Evolutionary conservation across 2,329 filamentous ascomycete genomes (phyloP), one percentile per base, ranked within the genome.

Genomic region (Dactylellina leptospora): DNA sequence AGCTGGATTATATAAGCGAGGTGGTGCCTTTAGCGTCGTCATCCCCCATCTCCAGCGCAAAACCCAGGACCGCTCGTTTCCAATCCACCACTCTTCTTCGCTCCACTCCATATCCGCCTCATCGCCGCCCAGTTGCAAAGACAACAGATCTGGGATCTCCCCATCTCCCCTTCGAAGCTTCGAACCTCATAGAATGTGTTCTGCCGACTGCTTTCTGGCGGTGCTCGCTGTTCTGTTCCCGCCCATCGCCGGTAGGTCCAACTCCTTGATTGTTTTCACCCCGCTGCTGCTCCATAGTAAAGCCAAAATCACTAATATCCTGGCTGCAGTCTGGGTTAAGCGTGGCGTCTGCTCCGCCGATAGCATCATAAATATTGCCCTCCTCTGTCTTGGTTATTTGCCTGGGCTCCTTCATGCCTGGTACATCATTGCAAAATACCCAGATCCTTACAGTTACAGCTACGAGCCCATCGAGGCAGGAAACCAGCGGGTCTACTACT

Each of bases 371-470:
- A 99, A 99, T 83, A 88, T 97, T 80, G 89, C 93, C 48, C 91
- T 97, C 77, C 95, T 90, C 81, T 79, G 87, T 59, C 86, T 93
- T 20, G 90, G 89, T 77, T 92, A 85, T 82, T 81, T 97, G 71
- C 93, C 93, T 18, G 93, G 93, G 73, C 89, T 97, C 53, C 83
- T 99, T 1, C 95, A 99, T 82, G 87, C 93, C 74, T 97, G 95
- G 93, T 99, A 97, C 85, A 96, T 97, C 81, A 97, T 99, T 81
- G 86, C 91, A 77, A 90, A 91, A 79, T 91, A 89, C 80, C 95
- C 95, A 68, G 93, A 97, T 73, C 81, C 82, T 76, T 81, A 85
- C 40, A 84, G 88, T 68, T 85, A 85, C 80, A 86, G 89, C 74
- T 92, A 95, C 81, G 86, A 91, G 76, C 81, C 83, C 54, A 79